phyloP scores from a whole-genome alignment of 306 rosid genomes.

The Ammopiptanthus mongolicus region DNA sequence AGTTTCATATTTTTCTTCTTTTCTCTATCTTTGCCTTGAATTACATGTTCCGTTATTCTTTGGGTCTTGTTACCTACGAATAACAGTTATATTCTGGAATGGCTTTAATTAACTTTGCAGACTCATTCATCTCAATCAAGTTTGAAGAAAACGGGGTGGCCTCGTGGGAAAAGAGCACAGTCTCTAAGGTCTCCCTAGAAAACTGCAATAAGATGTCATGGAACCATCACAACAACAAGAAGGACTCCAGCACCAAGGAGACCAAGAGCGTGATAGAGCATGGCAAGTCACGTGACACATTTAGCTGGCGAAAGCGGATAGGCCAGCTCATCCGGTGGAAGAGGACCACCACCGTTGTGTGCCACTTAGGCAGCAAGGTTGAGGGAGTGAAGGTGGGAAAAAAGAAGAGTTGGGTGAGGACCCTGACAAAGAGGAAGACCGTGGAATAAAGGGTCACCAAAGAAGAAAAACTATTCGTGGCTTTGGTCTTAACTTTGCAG shows the following conservation, averaged over 20 bases:
- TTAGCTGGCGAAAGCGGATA: constrained; percentile 94
- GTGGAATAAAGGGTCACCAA: constrained; percentile 44
- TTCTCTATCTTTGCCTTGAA: neutral
- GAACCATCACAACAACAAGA: constrained; percentile 37
- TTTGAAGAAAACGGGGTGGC: constrained; percentile 86
- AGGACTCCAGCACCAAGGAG: constrained; percentile 26
- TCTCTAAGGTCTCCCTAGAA: constrained; percentile 62
- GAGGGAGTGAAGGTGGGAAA: constrained; percentile 84
- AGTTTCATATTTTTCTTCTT: neutral
- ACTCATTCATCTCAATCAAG: constrained; percentile 93
- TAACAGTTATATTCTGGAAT: constrained; percentile 18
- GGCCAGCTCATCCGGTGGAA: constrained; percentile 90
- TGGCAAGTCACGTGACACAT: constrained; percentile 54
- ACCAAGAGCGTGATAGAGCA: constrained; percentile 85
- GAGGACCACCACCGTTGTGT: constrained; percentile 54
- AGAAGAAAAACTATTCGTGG: neutral
- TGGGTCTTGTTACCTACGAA: constrained; percentile 8
- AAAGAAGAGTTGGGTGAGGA: constrained; percentile 75
- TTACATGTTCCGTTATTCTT: neutral
- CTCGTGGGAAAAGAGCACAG: constrained; percentile 80
- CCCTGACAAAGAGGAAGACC: constrained; percentile 75
- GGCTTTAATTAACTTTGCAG: constrained; percentile 37
- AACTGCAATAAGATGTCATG: constrained; percentile 57
- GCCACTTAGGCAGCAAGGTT: constrained; percentile 71
- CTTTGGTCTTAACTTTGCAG: constrained; percentile 11